Percentiles rank a stretch among this genome's conserved stretches.
phyloP scores from a whole-genome alignment of 345 rosid species.

The Raphanus sativus region DNA sequence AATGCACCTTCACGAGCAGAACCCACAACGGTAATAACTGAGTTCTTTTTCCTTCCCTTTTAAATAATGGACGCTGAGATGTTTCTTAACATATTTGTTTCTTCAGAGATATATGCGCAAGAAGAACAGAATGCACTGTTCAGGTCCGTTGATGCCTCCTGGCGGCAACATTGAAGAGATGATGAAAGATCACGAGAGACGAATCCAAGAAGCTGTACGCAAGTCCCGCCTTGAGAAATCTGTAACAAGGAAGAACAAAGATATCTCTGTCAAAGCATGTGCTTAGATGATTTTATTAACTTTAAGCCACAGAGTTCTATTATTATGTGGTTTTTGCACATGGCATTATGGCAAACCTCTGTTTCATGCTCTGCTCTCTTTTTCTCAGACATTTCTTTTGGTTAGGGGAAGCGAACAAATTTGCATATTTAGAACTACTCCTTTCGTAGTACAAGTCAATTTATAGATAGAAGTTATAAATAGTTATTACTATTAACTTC shows the following conservation, averaged over 20 bases:
- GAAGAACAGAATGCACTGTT: conserved; percentile 77
- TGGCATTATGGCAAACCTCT: conserved; percentile 4
- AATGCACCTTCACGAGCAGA: conserved; percentile 26
- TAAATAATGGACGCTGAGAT: background rate
- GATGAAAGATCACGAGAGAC: conserved; percentile 89
- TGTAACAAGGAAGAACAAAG: conserved; percentile 45
- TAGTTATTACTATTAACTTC: conserved; percentile 8
- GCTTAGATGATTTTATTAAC: conserved; percentile 18
- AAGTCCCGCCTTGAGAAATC: conserved; percentile 68
- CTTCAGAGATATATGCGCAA: conserved; percentile 59
- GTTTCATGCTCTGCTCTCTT: conserved; percentile 27
- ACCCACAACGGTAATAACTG: conserved; percentile 48
- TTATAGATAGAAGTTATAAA: conserved; percentile 20
- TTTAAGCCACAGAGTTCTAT: background rate
- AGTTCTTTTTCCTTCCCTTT: background rate
- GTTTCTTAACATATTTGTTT: background rate
- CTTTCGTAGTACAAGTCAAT: conserved; percentile 19
- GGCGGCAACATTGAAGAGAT: conserved; percentile 86
- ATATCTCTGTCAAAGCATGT: conserved; percentile 30
- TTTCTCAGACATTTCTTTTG: conserved; percentile 28
- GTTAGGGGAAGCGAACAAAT: conserved; percentile 33
- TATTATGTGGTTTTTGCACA: conserved; percentile 23
- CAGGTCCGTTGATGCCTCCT: conserved; percentile 91
- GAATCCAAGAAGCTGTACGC: conserved; percentile 86
- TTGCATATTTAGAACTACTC: conserved; percentile 30